Evolutionary conservation across 164 flowering plant genomes (phyloP).

Genomic region (Chloranthus sessilifolius): DNA sequence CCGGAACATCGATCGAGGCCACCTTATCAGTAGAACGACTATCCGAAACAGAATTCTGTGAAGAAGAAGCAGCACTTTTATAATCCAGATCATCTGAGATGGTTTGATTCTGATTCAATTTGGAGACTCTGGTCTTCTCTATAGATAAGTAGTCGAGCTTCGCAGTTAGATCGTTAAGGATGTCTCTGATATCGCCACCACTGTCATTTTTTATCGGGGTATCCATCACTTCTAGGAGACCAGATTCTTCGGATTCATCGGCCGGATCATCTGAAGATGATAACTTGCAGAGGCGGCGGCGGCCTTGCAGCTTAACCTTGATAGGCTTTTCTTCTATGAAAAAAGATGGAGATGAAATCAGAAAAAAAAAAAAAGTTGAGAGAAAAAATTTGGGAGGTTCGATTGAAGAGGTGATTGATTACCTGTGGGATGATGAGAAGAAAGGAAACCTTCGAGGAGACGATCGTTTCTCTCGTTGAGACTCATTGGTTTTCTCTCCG

Average conservation of each 20-base stretch:
- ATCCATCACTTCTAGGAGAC: not conserved
- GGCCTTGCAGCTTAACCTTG: constrained; percentile 38
- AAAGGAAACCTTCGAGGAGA: constrained; percentile 41
- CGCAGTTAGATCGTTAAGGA: constrained; percentile 60
- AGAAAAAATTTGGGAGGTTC: not conserved
- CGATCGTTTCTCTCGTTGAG: constrained; percentile 65
- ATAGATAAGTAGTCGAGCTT: constrained; percentile 63
- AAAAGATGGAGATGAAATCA: not conserved
- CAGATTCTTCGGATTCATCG: not conserved
- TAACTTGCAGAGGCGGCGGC: constrained; percentile 49
- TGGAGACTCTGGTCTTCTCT: constrained; percentile 32
- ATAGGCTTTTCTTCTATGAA: constrained; percentile 18
- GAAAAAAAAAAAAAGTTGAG: constrained; percentile 1
- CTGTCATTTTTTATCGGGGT: constrained; percentile 44
- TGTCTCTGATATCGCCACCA: constrained; percentile 49
- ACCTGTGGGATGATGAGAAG: constrained; percentile 15
- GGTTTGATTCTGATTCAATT: constrained; percentile 8
- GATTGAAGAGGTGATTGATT: not conserved
- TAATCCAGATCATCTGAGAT: constrained; percentile 21
- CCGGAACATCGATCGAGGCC: no score
- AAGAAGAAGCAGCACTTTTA: constrained; percentile 33
- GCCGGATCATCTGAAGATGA: constrained; percentile 16
- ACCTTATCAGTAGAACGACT: not conserved
- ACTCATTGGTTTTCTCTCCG: constrained; percentile 49
- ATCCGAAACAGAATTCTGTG: constrained; percentile 16